A percentile compares a stretch with the other conserved stretches of the same genome.
Evolutionary conservation across 768 basidiomycete species (phyloP).

Genomic region (Lactarius quietus): DNA sequence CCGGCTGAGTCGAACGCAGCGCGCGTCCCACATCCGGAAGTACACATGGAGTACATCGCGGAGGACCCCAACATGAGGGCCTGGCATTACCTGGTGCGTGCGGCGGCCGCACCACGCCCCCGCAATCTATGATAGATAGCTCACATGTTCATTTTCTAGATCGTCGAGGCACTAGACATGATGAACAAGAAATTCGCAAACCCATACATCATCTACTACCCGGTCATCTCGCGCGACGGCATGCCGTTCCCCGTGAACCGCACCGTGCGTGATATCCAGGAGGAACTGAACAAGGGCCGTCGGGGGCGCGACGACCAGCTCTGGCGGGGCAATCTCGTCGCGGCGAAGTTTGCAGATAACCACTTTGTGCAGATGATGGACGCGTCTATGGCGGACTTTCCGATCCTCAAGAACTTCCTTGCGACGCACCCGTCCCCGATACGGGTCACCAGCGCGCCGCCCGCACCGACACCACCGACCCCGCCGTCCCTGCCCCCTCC

Average conservation of each 20-base stretch:
- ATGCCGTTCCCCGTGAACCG: slow-evolving; percentile 83
- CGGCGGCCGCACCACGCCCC: slow-evolving; percentile 7
- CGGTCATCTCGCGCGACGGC: slow-evolving; percentile 68
- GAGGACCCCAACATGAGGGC: slow-evolving; percentile 63
- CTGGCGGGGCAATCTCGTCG: slow-evolving; percentile 78
- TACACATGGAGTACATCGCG: slow-evolving; percentile 83
- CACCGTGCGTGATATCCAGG: slow-evolving; percentile 71
- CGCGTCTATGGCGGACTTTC: slow-evolving; percentile 81
- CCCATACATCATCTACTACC: slow-evolving; percentile 82
- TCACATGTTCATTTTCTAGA: slow-evolving; percentile 36
- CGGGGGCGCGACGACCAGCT: slow-evolving; percentile 58
- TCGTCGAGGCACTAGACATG: slow-evolving; percentile 70
- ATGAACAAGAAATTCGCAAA: slow-evolving; percentile 76
- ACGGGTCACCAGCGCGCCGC: slow-evolving; percentile 36
- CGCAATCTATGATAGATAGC: background rate
- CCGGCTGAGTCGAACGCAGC: slow-evolving; percentile 34
- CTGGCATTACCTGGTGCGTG: slow-evolving; percentile 68
- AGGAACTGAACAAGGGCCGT: slow-evolving; percentile 30
- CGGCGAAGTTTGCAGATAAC: slow-evolving; percentile 61
- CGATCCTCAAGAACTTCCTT: slow-evolving; percentile 76
- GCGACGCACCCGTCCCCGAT: slow-evolving; percentile 57
- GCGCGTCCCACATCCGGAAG: slow-evolving; percentile 78
- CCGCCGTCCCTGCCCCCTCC: background rate
- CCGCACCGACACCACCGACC: background rate
- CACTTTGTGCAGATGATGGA: slow-evolving; percentile 55